Conservation (phyloP, 805 yeast species). For the Cyberlindnera saturnus region DNA sequence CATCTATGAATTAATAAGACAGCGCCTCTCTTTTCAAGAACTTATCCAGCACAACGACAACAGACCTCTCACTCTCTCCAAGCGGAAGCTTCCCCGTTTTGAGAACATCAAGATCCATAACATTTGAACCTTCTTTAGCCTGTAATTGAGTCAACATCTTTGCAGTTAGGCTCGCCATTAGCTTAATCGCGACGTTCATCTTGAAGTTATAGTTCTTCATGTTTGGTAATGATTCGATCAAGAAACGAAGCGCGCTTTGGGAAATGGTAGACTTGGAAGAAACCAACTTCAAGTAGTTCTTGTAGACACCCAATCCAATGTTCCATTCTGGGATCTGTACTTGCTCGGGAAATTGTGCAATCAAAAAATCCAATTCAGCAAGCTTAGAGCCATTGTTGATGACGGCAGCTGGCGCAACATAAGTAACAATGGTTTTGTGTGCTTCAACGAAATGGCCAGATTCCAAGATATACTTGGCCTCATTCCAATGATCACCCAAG, state of each 20-base stretch:
- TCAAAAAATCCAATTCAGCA: conserved; percentile 28
- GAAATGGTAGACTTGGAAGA: conserved; percentile 11
- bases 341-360: conserved; percentile 37
- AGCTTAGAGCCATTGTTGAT: conserved; percentile 37
- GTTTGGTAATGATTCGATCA: conserved; percentile 41
- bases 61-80: conserved; percentile 28
- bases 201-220: conserved; percentile 31
- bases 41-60: conserved; percentile 8
- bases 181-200: conserved; percentile 42
- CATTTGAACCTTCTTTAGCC: conserved; percentile 9
- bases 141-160: conserved; percentile 10
- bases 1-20: neutral
- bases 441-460: conserved; percentile 63
- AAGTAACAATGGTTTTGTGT: conserved; percentile 44
- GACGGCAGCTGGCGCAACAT: conserved; percentile 71
- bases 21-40: conserved; percentile 7
- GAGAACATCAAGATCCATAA: conserved; percentile 22
- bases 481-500: conserved; percentile 47
- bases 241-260: conserved; percentile 28
- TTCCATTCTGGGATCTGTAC: conserved; percentile 44
- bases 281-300: conserved; percentile 37
- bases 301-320: conserved; percentile 53
- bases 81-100: conserved; percentile 34
- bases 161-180: conserved; percentile 46
- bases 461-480: conserved; percentile 52